Evolutionary conservation across 2,329 filamentous ascomycete species (phyloP), one percentile per base, ranked within the genome.

Genomic region (Cladosporium austrohemisphaericum): DNA sequence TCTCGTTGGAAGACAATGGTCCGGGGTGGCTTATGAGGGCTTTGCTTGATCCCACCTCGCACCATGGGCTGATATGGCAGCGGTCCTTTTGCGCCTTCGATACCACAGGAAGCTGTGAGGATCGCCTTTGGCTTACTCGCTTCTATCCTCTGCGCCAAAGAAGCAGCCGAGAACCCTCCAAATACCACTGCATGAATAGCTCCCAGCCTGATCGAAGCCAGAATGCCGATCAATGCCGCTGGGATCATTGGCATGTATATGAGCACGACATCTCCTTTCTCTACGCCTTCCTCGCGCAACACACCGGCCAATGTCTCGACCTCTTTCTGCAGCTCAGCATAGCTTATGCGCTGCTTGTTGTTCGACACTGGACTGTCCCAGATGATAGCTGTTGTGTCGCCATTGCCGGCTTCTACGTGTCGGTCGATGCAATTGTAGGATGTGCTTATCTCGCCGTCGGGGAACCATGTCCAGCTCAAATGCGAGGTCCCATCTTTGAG

Each of bases 171-270:
- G 65, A 97, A 97, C 0, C 92, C 91, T 33, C 92, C 92, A 68
- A 96, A 96, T 3, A 97, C 92, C 4, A 95, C 88, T 3, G 88
- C 84, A 65, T 97, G 92, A 45, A 96, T 82, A 13, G 90, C 92
- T 9, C 91, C 92, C 1, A 96, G 75, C 8, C 90, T 81, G 53
- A 83, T 83, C 52, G 86, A 80, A 19, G 92, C 90, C 3, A 96
- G 80, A 56, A 93, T 89, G 8, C 86, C 91, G 54, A 94, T 82
- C n/a, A 95, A 67, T 1, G 90, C 87, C 0, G 88, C 84, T 1
- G 92, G 91, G 35, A 96, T 88, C 91, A 96, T 96, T 48, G 91
- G 91, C 91, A 96, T 95, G 68, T 96, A 97, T 22, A 96, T 80
- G 55, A 96, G 77, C 5, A 96, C 88, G 1, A 93, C 85, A 71